A percentile compares a stretch with the other conserved stretches of the same genome.
Evolutionary conservation across 2,329 filamentous ascomycete species (phyloP).

Genomic region (Sclerotinia nivalis): DNA sequence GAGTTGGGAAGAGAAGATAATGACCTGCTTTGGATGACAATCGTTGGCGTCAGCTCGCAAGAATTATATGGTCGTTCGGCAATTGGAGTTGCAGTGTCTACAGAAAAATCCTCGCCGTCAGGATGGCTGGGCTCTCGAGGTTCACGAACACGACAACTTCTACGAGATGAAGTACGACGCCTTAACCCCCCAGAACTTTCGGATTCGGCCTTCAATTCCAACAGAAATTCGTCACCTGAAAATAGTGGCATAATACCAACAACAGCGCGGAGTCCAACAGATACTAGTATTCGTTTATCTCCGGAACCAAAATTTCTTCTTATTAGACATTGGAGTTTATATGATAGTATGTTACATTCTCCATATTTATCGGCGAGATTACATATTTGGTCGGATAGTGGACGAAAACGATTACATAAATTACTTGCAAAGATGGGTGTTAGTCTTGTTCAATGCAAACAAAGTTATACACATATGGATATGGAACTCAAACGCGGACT

Average conservation of each 20-base stretch:
- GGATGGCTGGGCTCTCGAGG: constrained; percentile 83
- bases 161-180: constrained; percentile 91
- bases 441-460: constrained; percentile 87
- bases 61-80: constrained; percentile 88
- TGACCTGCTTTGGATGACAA: constrained; percentile 90
- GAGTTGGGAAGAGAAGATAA: constrained; percentile 97
- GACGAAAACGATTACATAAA: constrained; percentile 86
- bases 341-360: constrained; percentile 97
- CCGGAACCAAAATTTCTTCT: constrained; percentile 92
- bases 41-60: constrained; percentile 92
- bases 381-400: constrained; percentile 91
- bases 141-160: constrained; percentile 77
- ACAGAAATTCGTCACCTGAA: constrained; percentile 63
- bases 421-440: constrained; percentile 98
- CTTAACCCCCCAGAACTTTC: constrained; percentile 75
- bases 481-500: constrained; percentile 91
- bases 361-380: constrained; percentile 89
- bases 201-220: constrained; percentile 56
- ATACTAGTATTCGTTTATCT: constrained; percentile 87
- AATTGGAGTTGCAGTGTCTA: constrained; percentile 68
- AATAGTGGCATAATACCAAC: constrained; percentile 83
- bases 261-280: constrained; percentile 82
- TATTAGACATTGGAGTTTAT: constrained; percentile 93
- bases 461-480: constrained; percentile 98
- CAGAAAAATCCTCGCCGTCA: constrained; percentile 57